Evolutionary conservation across 2,329 filamentous ascomycete species (phyloP).

Genomic region (Macrophomina phaseolina): DNA sequence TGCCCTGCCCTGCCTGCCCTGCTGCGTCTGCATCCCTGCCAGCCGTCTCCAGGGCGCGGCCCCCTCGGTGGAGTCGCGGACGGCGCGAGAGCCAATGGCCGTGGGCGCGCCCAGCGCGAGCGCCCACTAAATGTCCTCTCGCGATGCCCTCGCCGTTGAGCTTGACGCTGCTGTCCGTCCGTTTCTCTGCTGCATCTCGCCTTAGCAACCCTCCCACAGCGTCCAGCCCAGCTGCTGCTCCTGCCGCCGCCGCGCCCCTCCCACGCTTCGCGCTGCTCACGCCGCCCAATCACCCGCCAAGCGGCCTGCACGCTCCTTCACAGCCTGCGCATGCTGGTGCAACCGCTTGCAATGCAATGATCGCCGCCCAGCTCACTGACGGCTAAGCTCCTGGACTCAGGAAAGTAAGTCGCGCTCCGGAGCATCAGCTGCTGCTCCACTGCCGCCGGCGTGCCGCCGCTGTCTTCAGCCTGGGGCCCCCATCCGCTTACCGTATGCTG

Average conservation of each 20-base stretch:
- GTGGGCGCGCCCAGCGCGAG: neutral
- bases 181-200: neutral
- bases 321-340: conserved; percentile 23
- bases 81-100: conserved; percentile 7
- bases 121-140: conserved; percentile 17
- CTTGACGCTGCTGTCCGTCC: neutral
- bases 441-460: conserved; percentile 11
- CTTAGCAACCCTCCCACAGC: neutral
- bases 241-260: neutral
- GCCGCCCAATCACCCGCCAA: conserved; percentile 18
- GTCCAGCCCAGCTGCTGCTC: neutral
- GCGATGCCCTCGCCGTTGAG: conserved; percentile 17
- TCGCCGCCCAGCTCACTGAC: conserved; percentile 23
- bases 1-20: neutral
- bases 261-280: neutral
- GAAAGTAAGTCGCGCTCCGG: neutral
- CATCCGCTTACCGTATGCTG: conserved; percentile 22
- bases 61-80: conserved; percentile 12
- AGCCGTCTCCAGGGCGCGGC: conserved; percentile 9
- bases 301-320: conserved; percentile 19
- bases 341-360: conserved; percentile 24
- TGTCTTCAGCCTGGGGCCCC: conserved; percentile 22
- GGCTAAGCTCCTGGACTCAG: conserved; percentile 23
- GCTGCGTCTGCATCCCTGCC: neutral
- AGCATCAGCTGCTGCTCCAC: neutral